Evolutionary conservation across 306 rosid genomes (phyloP).

Genomic region (Arachis stenosperma): DNA sequence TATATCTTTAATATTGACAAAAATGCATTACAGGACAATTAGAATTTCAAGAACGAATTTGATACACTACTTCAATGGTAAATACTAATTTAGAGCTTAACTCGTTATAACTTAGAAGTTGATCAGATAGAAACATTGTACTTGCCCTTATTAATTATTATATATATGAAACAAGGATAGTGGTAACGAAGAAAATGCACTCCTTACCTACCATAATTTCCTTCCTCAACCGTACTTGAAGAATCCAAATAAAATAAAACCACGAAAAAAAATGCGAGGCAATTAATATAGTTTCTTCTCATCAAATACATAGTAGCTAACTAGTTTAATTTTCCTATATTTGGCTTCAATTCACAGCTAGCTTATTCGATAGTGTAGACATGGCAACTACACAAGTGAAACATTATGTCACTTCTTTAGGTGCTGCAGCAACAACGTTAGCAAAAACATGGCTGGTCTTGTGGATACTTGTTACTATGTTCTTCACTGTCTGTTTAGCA

Average conservation of each 20-base stretch:
- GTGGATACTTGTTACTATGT: slow-evolving; percentile 45
- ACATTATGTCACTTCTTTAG: slow-evolving; percentile 33
- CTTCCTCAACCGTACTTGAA: slow-evolving; percentile 8
- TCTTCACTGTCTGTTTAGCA: slow-evolving; percentile 46
- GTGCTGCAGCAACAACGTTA: slow-evolving; percentile 39
- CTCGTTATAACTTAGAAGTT: no score
- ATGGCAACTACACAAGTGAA: slow-evolving; percentile 52
- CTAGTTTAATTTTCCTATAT: not conserved
- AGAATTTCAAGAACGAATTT: no score
- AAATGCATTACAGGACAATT: no score
- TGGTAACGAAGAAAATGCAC: slow-evolving; percentile 30
- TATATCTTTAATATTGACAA: no score
- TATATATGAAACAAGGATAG: slow-evolving; percentile 6
- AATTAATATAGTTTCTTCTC: not conserved
- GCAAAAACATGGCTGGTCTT: slow-evolving; percentile 50
- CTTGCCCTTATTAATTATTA: not conserved
- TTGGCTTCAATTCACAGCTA: slow-evolving; percentile 4
- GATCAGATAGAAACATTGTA: not conserved
- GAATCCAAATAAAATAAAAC: slow-evolving; percentile 7
- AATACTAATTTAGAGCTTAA: no score
- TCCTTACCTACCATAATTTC: slow-evolving; percentile 5
- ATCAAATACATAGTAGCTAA: not conserved
- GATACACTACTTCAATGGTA: no score
- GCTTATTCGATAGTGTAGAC: not conserved
- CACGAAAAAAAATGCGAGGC: no score